Percentiles rank a stretch among this genome's conserved stretches.
These are phyloP conservation scores for Calonectria multiphialidica DNA, from an alignment of 2,329 filamentous ascomycete species.

Conservation along the genomic window DNA sequence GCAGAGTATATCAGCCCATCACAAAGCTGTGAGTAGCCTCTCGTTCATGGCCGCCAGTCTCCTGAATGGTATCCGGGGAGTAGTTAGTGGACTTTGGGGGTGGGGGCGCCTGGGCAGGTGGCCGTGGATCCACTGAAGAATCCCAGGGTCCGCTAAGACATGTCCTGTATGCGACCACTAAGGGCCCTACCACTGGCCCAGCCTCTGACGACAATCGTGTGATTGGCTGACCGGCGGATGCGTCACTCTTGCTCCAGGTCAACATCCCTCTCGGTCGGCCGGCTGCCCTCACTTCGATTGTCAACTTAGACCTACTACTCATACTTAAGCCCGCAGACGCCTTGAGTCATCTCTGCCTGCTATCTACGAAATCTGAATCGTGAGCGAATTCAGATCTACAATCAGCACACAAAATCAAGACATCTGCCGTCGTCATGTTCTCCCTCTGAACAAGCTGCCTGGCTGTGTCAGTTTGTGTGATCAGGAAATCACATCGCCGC, in stretches of 20 bases:
- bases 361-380: neutral
- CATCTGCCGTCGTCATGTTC: conserved; percentile 36
- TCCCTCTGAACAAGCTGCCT: conserved; percentile 36
- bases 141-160: conserved; percentile 1
- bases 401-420: neutral
- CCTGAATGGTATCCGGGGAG: neutral
- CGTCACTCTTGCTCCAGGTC: conserved; percentile 38
- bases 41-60: neutral
- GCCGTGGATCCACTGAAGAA: conserved; percentile 21
- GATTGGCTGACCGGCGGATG: conserved; percentile 43
- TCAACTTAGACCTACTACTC: conserved; percentile 5
- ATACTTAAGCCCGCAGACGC: conserved; percentile 1
- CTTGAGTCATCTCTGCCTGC: neutral
- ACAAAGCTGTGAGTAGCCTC: neutral
- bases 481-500: conserved; percentile 31
- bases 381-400: neutral
- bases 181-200: conserved; percentile 34
- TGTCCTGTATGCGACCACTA: conserved; percentile 29
- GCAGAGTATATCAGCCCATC: neutral
- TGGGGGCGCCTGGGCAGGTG: neutral
- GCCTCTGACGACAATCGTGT: conserved; percentile 28
- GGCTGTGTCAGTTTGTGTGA: conserved; percentile 36
- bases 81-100: conserved; percentile 13
- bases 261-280: conserved; percentile 25
- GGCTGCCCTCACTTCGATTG: conserved; percentile 4